A percentile compares a stretch with the other conserved stretches of the same genome.
Conservation (phyloP, 2,329 filamentous ascomycete genomes). For the Neofusicoccum cordaticola region DNA sequence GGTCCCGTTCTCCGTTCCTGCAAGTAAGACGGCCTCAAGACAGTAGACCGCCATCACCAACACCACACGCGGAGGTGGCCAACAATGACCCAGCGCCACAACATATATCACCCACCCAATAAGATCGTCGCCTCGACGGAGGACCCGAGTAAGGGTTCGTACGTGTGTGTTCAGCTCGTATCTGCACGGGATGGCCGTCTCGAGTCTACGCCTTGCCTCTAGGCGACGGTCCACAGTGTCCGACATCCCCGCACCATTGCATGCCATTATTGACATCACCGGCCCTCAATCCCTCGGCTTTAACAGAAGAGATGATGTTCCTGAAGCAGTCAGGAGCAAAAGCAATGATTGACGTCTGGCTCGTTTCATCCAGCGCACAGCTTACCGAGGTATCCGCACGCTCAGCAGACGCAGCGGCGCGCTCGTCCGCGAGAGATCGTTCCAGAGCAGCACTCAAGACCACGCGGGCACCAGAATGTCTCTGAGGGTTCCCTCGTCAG, state of each 20-base stretch:
- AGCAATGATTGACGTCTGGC: neutral
- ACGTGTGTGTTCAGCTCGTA: neutral
- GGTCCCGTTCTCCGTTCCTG: neutral
- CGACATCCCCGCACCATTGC: neutral
- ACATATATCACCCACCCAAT: neutral
- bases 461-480: neutral
- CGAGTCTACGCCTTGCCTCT: neutral
- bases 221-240: neutral
- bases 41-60: neutral
- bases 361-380: slow-evolving; percentile 12
- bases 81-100: neutral
- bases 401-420: neutral
- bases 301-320: neutral
- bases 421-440: neutral
- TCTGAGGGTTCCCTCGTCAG: neutral
- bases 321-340: neutral
- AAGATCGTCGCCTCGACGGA: neutral
- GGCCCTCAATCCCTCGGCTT: neutral
- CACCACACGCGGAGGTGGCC: neutral
- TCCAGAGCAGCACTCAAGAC: neutral
- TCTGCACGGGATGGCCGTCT: neutral
- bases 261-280: neutral
- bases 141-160: neutral
- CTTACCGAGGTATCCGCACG: slow-evolving; percentile 9
- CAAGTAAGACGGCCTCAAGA: neutral